A percentile compares a stretch with the other conserved stretches of the same genome.
Conservation (phyloP, 805 yeast genomes). For the Kuraishia capsulata region DNA sequence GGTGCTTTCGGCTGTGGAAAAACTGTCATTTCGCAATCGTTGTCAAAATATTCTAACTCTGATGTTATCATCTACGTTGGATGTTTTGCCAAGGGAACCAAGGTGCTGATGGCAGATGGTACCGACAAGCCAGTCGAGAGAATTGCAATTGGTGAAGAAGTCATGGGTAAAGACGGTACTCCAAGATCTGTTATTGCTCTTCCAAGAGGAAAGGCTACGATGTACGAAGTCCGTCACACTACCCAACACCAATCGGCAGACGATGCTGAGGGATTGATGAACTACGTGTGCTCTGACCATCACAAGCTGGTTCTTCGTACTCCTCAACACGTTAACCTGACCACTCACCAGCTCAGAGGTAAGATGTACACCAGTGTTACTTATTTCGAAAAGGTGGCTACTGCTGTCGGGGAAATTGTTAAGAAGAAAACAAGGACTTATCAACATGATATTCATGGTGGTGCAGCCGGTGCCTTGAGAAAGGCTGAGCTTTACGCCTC, state of each 20-base stretch:
- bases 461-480: constrained; percentile 11
- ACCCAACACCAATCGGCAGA: constrained; percentile 13
- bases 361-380: constrained; percentile 12
- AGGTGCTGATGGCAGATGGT: constrained; percentile 37
- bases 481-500: constrained; percentile 14
- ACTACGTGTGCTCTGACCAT: constrained; percentile 25
- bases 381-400: constrained; percentile 13
- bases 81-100: constrained; percentile 24
- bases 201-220: constrained; percentile 32
- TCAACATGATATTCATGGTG: constrained; percentile 13
- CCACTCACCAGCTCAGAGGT: constrained; percentile 8
- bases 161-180: constrained; percentile 34
- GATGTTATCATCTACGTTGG: constrained; percentile 96
- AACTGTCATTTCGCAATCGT: constrained; percentile 95
- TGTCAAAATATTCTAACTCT: constrained; percentile 95
- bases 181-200: constrained; percentile 28
- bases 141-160: constrained; percentile 26
- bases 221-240: constrained; percentile 27
- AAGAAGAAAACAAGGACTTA: constrained; percentile 13
- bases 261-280: constrained; percentile 5
- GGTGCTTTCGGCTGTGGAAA: constrained; percentile 99
- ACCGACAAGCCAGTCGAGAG: constrained; percentile 21
- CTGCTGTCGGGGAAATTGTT: constrained; percentile 12
- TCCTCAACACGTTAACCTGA: constrained; percentile 14
- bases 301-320: constrained; percentile 31